These are phyloP conservation scores for Ophiostoma novo-ulmi DNA, from an alignment of 2,329 filamentous ascomycete genomes.

Conservation along the genomic window DNA sequence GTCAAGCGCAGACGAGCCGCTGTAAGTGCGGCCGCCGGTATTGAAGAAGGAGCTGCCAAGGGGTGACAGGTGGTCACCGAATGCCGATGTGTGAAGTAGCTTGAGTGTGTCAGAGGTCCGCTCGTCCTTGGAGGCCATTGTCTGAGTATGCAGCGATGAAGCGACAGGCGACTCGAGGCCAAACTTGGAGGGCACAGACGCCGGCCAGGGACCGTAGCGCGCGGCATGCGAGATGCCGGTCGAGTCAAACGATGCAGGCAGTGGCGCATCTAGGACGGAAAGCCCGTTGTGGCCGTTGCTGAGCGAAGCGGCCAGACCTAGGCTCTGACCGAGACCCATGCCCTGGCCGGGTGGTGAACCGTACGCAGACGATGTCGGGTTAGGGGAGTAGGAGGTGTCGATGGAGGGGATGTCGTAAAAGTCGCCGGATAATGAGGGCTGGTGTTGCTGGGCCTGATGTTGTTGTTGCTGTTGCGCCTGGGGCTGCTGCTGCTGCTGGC, in stretches of 20 bases:
- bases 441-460: constrained; percentile 11
- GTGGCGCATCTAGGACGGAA: constrained; percentile 87
- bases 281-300: constrained; percentile 66
- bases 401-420: constrained; percentile 53
- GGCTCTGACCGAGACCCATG: constrained; percentile 6
- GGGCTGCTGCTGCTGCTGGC: constrained; percentile 40
- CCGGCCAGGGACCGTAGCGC: constrained; percentile 81
- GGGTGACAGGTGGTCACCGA: constrained; percentile 58
- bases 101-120: constrained; percentile 61
- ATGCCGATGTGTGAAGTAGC: constrained; percentile 61
- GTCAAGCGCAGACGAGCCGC: neutral
- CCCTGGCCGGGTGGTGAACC: constrained; percentile 69
- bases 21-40: neutral
- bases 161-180: constrained; percentile 76
- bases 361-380: constrained; percentile 54
- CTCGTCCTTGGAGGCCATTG: constrained; percentile 40
- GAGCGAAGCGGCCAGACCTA: constrained; percentile 48
- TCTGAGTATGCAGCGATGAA: constrained; percentile 52
- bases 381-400: constrained; percentile 54
- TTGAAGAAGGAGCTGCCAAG: neutral
- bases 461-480: constrained; percentile 30
- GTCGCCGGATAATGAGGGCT: constrained; percentile 48
- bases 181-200: constrained; percentile 88
- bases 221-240: constrained; percentile 91
- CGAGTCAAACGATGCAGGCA: constrained; percentile 93